A percentile compares a stretch with the other conserved stretches of the same genome.
Conservation (phyloP, 495 filamentous ascomycete genomes). For the Penicillium coprophilum region DNA sequence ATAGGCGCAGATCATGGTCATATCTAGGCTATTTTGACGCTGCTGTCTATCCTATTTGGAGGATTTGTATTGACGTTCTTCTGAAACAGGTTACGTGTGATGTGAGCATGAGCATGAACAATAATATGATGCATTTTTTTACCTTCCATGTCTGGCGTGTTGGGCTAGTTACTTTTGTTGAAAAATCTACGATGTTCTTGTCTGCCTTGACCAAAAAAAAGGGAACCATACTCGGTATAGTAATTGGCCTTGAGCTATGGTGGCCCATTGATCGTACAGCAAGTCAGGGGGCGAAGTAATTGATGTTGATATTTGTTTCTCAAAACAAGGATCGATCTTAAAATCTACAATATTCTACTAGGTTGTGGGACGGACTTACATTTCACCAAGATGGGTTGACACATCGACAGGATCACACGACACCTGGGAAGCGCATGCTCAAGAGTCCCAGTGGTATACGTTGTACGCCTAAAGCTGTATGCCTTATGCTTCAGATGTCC, state of each 20-base stretch:
- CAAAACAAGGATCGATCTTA: too few relatives aligned
- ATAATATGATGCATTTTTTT: constrained; percentile 35
- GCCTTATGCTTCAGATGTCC: too few relatives aligned
- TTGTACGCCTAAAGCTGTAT: neutral
- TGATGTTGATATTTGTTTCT: neutral
- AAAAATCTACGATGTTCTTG: constrained; percentile 23
- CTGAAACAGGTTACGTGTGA: constrained; percentile 41
- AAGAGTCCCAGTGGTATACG: neutral
- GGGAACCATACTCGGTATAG: constrained; percentile 12
- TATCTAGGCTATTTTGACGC: neutral
- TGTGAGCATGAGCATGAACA: constrained; percentile 42
- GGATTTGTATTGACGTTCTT: neutral
- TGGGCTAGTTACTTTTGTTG: constrained; percentile 19
- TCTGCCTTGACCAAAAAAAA: constrained; percentile 10
- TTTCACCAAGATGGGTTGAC: neutral
- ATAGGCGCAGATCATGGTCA: neutral
- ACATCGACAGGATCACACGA: neutral
- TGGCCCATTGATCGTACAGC: neutral
- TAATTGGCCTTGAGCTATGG: constrained; percentile 6
- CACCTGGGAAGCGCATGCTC: neutral
- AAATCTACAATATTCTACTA: too few relatives aligned
- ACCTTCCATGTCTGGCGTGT: constrained; percentile 23
- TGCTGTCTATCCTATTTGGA: neutral
- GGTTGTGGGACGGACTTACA: neutral
- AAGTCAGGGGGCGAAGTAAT: neutral